phyloP scores from a whole-genome alignment of 164 flowering plant genomes.

The Paratinospora sagittata region DNA sequence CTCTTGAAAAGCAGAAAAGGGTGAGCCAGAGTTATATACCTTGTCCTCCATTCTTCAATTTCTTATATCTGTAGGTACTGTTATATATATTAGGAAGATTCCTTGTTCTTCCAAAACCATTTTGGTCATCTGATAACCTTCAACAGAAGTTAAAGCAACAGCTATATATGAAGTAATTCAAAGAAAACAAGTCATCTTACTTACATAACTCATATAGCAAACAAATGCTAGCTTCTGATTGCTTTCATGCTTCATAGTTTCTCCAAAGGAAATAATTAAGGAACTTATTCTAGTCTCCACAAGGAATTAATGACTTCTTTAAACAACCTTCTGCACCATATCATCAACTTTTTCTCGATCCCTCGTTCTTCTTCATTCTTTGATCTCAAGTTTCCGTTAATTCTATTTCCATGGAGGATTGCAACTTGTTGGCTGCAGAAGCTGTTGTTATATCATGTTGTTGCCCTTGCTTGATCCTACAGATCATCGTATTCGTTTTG shows the following conservation, averaged over 20 bases:
- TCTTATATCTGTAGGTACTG: too few species aligned
- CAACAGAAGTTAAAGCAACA: neutral
- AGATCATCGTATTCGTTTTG: constrained; percentile 43
- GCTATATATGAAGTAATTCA: neutral
- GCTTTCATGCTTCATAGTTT: neutral
- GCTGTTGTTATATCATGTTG: constrained; percentile 63
- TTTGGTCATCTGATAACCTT: neutral
- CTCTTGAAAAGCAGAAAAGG: neutral
- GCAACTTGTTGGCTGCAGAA: constrained; percentile 50
- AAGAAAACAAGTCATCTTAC: neutral
- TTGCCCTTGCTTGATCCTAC: constrained; percentile 61
- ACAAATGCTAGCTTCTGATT: neutral
- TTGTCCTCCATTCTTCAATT: too few species aligned
- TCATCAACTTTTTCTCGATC: constrained; percentile 6
- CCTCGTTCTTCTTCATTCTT: constrained; percentile 6
- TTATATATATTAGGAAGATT: neutral
- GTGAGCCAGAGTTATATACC: too few species aligned
- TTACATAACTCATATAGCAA: neutral
- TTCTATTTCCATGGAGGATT: constrained; percentile 49
- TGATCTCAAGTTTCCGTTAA: neutral
- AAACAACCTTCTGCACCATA: constrained; percentile 11
- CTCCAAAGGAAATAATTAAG: neutral
- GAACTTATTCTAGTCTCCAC: neutral
- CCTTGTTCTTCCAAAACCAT: neutral
- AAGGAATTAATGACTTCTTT: constrained; percentile 12